Evolutionary conservation across 768 basidiomycete species (phyloP), one percentile per base, ranked within the genome.

Genomic region (Mrakia blollopis): DNA sequence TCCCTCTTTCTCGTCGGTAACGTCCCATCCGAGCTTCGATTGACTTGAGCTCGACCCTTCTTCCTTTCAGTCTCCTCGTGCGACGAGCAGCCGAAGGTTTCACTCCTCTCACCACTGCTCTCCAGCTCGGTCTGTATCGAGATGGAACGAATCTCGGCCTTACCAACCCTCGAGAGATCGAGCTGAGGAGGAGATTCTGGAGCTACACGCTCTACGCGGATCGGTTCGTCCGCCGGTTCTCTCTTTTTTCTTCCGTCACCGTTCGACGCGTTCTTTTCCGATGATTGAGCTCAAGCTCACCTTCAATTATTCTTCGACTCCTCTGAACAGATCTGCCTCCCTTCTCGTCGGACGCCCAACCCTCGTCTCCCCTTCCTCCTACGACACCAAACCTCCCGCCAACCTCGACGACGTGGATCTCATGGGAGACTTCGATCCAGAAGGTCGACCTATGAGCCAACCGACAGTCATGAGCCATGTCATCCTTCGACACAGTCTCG

Each of bases 391-490:
- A 11, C 80, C 82, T 62, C 83, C 83, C 3, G 83, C 83, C 4
- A 84, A 84, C 77, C 77, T 83, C n/a, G 82, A 83, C 67, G 83
- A 84, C 74, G 81, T 82, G n/a, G 83, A 84, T 68, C 77, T 84
- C 28, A 73, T 79, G 16, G 81, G 80, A 6, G 81, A 82, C 74
- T 83, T 83, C 69, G 82, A 83, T 74, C 80, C 80, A 23, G 81
- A 81, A 25, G 84, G 84, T 39, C 82, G 83, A 75, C 82, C 84
- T 1, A 65, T 84, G 44, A 82, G 81, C 68, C 77, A 79, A 41
- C 84, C 84, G 6, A 84, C 84, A 1, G 78, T 82, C 25, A 84
- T 84, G 78, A 84, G 83, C 23, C 83, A 84, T 72, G 81, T 82
- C 25, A 83, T 84, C 74, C 76, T 84, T n/a, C 76, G 82, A 80